A percentile compares a stretch with the other conserved stretches of the same genome.
Evolutionary conservation across 2,329 filamentous ascomycete species (phyloP).

Genomic region (Alternaria dauci): DNA sequence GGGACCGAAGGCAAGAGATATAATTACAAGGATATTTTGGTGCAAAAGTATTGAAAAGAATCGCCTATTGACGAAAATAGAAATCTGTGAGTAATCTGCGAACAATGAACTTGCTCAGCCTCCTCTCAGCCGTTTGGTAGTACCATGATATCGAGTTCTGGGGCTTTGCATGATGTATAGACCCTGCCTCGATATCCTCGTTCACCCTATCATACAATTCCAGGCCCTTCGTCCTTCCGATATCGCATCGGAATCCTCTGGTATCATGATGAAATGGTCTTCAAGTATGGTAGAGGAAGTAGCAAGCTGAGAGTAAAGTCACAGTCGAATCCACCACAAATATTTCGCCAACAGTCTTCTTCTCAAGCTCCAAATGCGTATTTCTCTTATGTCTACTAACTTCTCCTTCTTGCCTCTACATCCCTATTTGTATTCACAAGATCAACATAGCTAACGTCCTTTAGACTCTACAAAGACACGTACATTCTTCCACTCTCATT

Average conservation of each 20-base stretch:
- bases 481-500: neutral
- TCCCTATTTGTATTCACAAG: neutral
- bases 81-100: neutral
- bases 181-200: neutral
- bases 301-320: neutral
- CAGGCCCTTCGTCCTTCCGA: neutral
- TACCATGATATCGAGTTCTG: neutral
- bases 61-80: neutral
- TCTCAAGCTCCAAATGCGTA: neutral
- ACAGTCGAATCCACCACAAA: neutral
- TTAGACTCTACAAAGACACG: neutral
- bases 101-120: neutral
- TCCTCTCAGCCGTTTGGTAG: neutral
- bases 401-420: neutral
- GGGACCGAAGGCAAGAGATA: no score
- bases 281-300: neutral
- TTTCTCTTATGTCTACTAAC: neutral
- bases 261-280: neutral
- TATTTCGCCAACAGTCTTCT: neutral
- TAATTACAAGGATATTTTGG: neutral
- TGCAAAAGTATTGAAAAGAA: neutral
- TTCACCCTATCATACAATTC: neutral
- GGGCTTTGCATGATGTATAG: neutral
- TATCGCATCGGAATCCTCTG: neutral
- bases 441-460: neutral